These are phyloP conservation scores for Scedosporium minutisporum DNA, from an alignment of 2,329 filamentous ascomycete species.

Conservation along the genomic window DNA sequence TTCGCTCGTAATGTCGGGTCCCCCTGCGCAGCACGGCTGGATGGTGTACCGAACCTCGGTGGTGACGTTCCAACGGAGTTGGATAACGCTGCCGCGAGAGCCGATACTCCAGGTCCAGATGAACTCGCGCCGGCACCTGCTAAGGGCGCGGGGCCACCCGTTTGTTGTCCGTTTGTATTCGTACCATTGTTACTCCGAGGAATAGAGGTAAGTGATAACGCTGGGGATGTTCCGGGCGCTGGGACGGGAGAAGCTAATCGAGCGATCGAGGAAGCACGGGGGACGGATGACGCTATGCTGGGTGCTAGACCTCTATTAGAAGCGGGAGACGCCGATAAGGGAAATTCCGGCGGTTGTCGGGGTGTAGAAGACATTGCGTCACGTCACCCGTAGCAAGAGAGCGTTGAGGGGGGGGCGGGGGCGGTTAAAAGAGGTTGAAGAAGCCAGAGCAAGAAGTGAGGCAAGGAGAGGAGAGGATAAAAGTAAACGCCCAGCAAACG, in stretches of 20 bases:
- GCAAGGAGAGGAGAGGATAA: background rate
- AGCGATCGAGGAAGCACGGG: conserved; percentile 50
- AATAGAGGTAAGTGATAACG: conserved; percentile 16
- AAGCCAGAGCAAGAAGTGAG: too few species aligned
- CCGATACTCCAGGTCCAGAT: conserved; percentile 74
- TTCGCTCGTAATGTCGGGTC: conserved; percentile 17
- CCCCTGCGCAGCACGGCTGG: conserved; percentile 50
- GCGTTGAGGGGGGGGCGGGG: background rate
- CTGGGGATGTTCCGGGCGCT: conserved; percentile 32
- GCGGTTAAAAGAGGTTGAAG: background rate
- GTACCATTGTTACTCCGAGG: background rate
- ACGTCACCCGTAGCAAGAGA: background rate
- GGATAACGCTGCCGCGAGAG: conserved; percentile 78
- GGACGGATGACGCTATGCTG: conserved; percentile 37
- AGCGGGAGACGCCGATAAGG: conserved; percentile 1
- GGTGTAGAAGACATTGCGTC: background rate
- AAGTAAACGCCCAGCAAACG: background rate
- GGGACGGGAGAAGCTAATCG: conserved; percentile 49
- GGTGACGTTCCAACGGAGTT: conserved; percentile 62
- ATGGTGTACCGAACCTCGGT: conserved; percentile 58
- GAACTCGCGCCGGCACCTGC: conserved; percentile 53
- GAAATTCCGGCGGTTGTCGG: background rate
- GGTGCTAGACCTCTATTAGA: background rate
- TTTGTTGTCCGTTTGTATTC: background rate
- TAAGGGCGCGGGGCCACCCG: conserved; percentile 50